Conservation (phyloP, 2,329 filamentous ascomycete species). For the Trichoderma sp. region DNA sequence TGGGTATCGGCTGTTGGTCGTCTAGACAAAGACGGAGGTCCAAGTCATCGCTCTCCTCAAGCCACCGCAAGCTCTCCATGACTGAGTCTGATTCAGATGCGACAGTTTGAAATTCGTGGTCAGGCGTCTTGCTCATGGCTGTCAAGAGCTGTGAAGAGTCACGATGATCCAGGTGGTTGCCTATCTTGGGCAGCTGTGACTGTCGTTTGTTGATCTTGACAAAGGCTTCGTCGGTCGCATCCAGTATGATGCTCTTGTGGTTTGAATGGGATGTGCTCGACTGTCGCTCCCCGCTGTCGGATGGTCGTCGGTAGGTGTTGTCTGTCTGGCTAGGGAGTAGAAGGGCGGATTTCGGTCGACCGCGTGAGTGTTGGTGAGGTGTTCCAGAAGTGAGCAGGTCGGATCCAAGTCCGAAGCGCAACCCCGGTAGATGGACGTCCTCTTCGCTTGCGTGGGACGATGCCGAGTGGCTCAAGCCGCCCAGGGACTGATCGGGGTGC, state of each 20-base stretch:
- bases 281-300: conserved; percentile 29
- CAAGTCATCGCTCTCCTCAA: conserved; percentile 72
- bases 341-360: conserved; percentile 30
- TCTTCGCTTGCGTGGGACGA: conserved; percentile 28
- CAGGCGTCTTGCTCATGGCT: conserved; percentile 35
- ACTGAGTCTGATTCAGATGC: conserved; percentile 54
- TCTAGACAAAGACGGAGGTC: conserved; percentile 68
- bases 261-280: conserved; percentile 25
- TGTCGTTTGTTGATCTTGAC: conserved; percentile 36
- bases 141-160: conserved; percentile 22
- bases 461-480: conserved; percentile 34
- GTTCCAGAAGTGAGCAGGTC: background rate
- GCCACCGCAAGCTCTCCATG: conserved; percentile 71
- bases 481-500: conserved; percentile 37
- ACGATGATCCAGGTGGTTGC: conserved; percentile 11
- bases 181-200: conserved; percentile 32
- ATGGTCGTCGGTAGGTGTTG: conserved; percentile 1
- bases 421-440: background rate
- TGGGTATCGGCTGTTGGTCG: conserved; percentile 66
- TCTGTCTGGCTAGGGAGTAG: conserved; percentile 23
- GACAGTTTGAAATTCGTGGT: conserved; percentile 31
- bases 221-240: conserved; percentile 36
- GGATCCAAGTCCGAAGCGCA: background rate
- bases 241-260: conserved; percentile 58
- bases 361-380: conserved; percentile 1